Evolutionary conservation across 2,329 filamentous ascomycete genomes (phyloP).

Genomic region (Phialophora macrospora): DNA sequence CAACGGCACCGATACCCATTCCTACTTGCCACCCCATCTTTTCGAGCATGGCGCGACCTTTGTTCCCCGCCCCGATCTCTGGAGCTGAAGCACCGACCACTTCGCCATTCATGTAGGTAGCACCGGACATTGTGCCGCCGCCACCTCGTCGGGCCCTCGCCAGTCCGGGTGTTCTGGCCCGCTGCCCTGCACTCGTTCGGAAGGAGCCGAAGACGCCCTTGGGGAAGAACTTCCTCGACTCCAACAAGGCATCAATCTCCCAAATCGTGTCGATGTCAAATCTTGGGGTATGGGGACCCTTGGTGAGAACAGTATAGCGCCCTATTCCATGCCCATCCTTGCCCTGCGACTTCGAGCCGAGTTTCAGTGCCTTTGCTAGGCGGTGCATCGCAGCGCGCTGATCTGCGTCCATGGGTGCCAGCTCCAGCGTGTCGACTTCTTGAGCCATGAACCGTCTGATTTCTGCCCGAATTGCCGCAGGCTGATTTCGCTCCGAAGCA

Average conservation of each 20-base stretch:
- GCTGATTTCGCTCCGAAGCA: conserved; percentile 55
- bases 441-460: conserved; percentile 51
- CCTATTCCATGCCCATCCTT: conserved; percentile 71
- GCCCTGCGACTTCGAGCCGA: conserved; percentile 85
- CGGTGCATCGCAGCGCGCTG: conserved; percentile 80
- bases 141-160: conserved; percentile 42
- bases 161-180: conserved; percentile 33
- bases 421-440: conserved; percentile 55
- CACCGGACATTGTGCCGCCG: conserved; percentile 52
- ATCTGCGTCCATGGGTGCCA: conserved; percentile 83
- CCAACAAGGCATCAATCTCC: conserved; percentile 46
- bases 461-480: conserved; percentile 73
- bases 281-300: conserved; percentile 68
- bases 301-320: conserved; percentile 77
- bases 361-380: conserved; percentile 72
- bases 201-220: conserved; percentile 26
- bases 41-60: conserved; percentile 83
- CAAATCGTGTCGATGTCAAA: conserved; percentile 63
- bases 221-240: conserved; percentile 38
- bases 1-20: conserved; percentile 76
- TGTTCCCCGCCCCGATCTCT: conserved; percentile 81
- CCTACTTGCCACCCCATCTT: conserved; percentile 97
- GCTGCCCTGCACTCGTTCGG: conserved; percentile 13
- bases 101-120: conserved; percentile 79
- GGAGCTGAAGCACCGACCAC: conserved; percentile 83